Base-by-base conservation (phyloP, 805 yeast genomes). In the Ogataea paraovalis region DNA sequence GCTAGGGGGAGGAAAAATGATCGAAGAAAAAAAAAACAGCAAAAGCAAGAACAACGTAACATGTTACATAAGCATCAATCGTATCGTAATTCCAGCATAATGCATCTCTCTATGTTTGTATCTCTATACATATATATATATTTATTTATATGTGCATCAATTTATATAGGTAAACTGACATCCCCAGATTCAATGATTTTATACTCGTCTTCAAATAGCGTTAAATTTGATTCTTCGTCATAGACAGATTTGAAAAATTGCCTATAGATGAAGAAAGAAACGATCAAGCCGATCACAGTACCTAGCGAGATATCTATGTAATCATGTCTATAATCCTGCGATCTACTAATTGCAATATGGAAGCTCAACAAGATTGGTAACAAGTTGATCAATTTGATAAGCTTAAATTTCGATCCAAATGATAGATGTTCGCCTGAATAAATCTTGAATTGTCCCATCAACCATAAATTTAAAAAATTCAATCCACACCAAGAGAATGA, bases 301-400 rank as follows among this genome's bases (percentile, higher is more conserved):
- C 98, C 99, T 13, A 80, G 58, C 0, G 85, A 54, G 3, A 92
- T 83, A 65, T 94, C 98, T 18, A 83, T 70, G 60, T 84, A 87
- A 66, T 90, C 97, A 61, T 94, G 98, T 64, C 96, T 77, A 66
- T 90, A 91, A 67, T 92, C 98, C 56, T 85, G 83, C 1, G 96
- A 85, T 54, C 98, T 75, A 44, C 91, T 79, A 42, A 86, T 66
- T 0, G 96, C 96, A 54, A 91, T 83, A 46, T 80, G 71, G 1
- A 77, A 57, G 1, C 96, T 95, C 12, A 86, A 73, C 13, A 87
- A 59, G 0, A 76, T 56, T 1, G 92, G 92, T 14, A 73, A 22
- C 12, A 67, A 58, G 28, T 52, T 56, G 10, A 58, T 27, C 22
- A 60, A 32, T 12, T 52, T 45, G 2, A 45, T 18, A 27, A 59